These are phyloP conservation scores for Coemansia sp. DNA, from an alignment of 192 early-diverging fungal species.

Conservation along the genomic window DNA sequence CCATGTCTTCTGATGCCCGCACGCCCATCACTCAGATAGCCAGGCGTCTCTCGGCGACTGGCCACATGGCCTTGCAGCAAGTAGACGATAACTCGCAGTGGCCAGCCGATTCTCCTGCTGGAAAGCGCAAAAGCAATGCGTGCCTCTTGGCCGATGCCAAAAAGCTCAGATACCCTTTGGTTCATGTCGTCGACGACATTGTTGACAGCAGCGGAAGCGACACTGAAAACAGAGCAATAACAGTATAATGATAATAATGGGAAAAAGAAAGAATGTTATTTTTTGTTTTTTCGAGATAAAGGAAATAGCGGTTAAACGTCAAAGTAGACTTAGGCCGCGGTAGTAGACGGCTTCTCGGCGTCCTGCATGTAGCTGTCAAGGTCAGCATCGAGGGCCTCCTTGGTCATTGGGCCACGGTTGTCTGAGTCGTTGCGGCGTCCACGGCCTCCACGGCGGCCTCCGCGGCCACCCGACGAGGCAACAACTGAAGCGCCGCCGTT, in stretches of 20 bases:
- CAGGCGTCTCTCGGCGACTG: background rate
- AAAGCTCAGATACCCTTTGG: background rate
- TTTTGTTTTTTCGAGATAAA: background rate
- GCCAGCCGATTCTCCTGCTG: background rate
- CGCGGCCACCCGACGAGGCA: background rate
- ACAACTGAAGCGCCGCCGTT: background rate
- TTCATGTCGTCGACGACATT: constrained; percentile 45
- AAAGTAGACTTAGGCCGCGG: too few relatives aligned
- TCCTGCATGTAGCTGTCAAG: constrained; percentile 51
- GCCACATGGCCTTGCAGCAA: background rate
- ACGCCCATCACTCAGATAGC: background rate
- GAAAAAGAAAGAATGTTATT: constrained; percentile 5
- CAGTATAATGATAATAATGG: constrained; percentile 10
- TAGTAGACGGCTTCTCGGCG: constrained; percentile 18
- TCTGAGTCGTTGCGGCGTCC: constrained; percentile 3
- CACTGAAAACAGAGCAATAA: constrained; percentile 18
- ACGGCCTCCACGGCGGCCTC: constrained; percentile 6
- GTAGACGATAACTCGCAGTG: background rate
- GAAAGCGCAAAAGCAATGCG: background rate
- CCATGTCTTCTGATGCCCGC: background rate
- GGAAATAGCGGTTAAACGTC: background rate
- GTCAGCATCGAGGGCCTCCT: constrained; percentile 44
- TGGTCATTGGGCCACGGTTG: constrained; percentile 17
- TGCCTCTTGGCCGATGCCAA: background rate
- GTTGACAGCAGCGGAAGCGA: constrained; percentile 44